phyloP scores from a whole-genome alignment of 352 stramenopile species.

The Pythium rishiriense region DNA sequence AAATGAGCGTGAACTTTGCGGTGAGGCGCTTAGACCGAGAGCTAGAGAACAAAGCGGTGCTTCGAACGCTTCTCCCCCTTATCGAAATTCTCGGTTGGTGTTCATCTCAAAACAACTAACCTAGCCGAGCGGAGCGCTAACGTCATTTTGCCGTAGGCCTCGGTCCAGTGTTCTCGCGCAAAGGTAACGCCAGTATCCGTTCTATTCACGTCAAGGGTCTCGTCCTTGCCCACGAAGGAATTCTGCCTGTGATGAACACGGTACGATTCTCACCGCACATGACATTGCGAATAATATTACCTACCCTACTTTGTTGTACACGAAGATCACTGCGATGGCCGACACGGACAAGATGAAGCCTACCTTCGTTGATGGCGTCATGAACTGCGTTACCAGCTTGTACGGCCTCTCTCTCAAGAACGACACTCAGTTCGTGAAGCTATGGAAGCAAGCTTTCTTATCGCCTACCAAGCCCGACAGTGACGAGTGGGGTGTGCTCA shows the following conservation, averaged over 20 bases:
- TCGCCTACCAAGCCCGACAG: neutral
- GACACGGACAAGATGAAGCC: conserved; percentile 36
- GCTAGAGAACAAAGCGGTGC: conserved; percentile 18
- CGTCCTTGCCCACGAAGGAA: conserved; percentile 48
- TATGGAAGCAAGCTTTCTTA: conserved; percentile 49
- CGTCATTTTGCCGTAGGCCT: conserved; percentile 29
- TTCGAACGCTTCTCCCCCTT: conserved; percentile 17
- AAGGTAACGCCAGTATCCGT: conserved; percentile 41
- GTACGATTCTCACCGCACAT: conserved; percentile 30
- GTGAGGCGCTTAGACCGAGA: conserved; percentile 22
- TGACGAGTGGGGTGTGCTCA: conserved; percentile 19
- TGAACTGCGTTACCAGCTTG: conserved; percentile 48
- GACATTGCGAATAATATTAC: too few relatives aligned
- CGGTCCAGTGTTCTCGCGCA: conserved; percentile 52
- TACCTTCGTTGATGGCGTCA: conserved; percentile 54
- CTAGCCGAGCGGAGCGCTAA: neutral
- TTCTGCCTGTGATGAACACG: conserved; percentile 52
- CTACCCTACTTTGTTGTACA: too few relatives aligned
- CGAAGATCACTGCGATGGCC: conserved; percentile 30
- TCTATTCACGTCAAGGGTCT: conserved; percentile 50
- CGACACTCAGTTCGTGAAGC: conserved; percentile 39
- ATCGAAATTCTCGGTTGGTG: conserved; percentile 23
- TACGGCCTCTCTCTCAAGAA: conserved; percentile 53
- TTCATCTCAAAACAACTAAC: too few relatives aligned
- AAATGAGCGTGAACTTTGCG: conserved; percentile 19